These are phyloP conservation scores for Prosopis cineraria DNA, from an alignment of 306 rosid genomes.

Conservation along the genomic window DNA sequence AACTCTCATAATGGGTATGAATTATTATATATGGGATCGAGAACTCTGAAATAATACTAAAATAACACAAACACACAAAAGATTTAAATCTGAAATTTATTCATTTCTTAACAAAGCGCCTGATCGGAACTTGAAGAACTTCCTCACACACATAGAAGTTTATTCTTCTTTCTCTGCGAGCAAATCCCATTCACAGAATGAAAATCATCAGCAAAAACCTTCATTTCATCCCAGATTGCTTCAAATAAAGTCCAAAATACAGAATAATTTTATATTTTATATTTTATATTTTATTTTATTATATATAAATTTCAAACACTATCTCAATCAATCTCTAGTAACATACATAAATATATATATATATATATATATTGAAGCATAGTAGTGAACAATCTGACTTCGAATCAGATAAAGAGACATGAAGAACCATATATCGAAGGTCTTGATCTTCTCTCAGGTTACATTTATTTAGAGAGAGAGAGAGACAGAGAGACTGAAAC, in stretches of 20 bases:
- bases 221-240: not conserved
- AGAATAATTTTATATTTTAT: not conserved
- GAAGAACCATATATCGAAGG: not conserved
- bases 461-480: conserved; percentile 20
- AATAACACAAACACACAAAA: not conserved
- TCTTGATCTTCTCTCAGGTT: not conserved
- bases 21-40: not conserved
- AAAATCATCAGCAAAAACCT: not conserved
- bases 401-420: not conserved
- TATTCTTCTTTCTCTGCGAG: not conserved
- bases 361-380: not conserved
- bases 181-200: not conserved
- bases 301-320: not conserved
- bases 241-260: not conserved
- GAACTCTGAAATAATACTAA: not conserved
- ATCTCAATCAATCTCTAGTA: not conserved
- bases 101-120: not conserved
- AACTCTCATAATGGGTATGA: not conserved
- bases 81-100: not conserved
- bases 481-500: not conserved
- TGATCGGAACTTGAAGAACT: not conserved
- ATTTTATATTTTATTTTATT: not conserved
- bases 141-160: not conserved
- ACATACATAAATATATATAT: not conserved
- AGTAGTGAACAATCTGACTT: not conserved